Conservation (phyloP, 2,329 filamentous ascomycete genomes). For the Hypoxylon sp. region DNA sequence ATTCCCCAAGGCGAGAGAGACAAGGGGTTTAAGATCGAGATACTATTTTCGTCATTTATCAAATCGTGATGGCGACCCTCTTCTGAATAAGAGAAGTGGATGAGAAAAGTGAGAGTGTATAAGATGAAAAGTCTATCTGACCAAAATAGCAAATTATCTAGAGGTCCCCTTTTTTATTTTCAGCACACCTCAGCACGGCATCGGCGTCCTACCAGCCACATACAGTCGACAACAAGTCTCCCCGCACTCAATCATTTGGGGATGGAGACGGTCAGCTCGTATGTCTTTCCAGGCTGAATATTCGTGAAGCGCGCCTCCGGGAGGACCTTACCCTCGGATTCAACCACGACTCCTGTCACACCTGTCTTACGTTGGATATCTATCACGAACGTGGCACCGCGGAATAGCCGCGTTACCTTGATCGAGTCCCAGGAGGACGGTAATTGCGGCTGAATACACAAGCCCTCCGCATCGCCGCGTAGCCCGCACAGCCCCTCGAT, state of each 20-base stretch:
- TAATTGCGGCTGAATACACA: conserved; percentile 58
- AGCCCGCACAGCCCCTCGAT: conserved; percentile 64
- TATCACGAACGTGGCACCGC: conserved; percentile 58
- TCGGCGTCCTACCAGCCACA: neutral
- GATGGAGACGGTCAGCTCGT: conserved; percentile 52
- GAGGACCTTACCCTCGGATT: conserved; percentile 49
- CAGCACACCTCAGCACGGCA: neutral
- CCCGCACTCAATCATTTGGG: conserved; percentile 23
- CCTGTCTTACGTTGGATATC: conserved; percentile 52
- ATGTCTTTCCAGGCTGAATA: conserved; percentile 54
- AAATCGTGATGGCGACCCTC: neutral
- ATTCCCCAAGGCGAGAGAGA: neutral
- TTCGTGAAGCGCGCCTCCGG: conserved; percentile 51
- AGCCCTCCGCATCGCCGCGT: conserved; percentile 56
- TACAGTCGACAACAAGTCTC: neutral
- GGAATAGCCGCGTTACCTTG: conserved; percentile 57
- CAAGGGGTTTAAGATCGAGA: neutral
- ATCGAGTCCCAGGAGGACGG: conserved; percentile 59
- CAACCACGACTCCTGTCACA: conserved; percentile 52
- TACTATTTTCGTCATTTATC: conserved; percentile 7
- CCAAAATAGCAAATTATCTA: conserved; percentile 1
- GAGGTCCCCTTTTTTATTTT: conserved; percentile 21
- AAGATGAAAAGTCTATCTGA: conserved; percentile 14
- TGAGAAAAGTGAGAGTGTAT: neutral
- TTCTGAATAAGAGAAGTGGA: neutral